Evolutionary conservation across 2,329 filamentous ascomycete species (phyloP), one percentile per base, ranked within the genome.

Genomic region (Helicocarpus griseus): DNA sequence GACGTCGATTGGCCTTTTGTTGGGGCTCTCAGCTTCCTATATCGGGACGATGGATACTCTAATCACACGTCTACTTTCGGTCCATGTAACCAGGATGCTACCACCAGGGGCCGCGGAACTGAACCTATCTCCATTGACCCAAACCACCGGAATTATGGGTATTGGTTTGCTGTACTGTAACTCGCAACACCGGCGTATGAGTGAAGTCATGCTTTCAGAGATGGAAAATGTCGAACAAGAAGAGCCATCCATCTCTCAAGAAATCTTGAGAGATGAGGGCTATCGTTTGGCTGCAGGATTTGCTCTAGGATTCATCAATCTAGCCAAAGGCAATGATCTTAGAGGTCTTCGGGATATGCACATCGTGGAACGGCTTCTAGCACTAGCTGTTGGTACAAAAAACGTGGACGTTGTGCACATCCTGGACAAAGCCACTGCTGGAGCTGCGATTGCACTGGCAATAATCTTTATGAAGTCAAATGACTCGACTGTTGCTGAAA

Each of bases 401-500:
- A 88, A 90, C 54, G 89, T 97, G 11, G 86, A 95, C 60, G 78
- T 95, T 35, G 89, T 96, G 22, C 91, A 98, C 61, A 83, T 97
- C 8, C 78, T 97, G 2, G 94, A 98, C 65, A 86, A 91, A 60
- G 90, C 91, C 5, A 93, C 89, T 8, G 87, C 94, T 1, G 93
- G 87, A n/a, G 91, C 93, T 1, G 89, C 94, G 6, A 81, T 97
- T 61, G 91, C 93, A 0, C 77, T 96, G 53, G 82, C 89, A 1
- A 78, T 98, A 50, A 91, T 98, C 29, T 98, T 91, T 67, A 93
- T 98, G 88, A 97, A 97, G 69, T 93, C 91, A 0, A 88, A 94
- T 57, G 88, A 98, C 63, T 78, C 81, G 53, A 82, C 87, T 14
- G 80, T 98, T 19, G 93, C 93, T 3, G 82, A 85, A 51, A 97